Base-by-base conservation (phyloP, 169 alveolate genomes). In the Toxoplasma gondii region DNA sequence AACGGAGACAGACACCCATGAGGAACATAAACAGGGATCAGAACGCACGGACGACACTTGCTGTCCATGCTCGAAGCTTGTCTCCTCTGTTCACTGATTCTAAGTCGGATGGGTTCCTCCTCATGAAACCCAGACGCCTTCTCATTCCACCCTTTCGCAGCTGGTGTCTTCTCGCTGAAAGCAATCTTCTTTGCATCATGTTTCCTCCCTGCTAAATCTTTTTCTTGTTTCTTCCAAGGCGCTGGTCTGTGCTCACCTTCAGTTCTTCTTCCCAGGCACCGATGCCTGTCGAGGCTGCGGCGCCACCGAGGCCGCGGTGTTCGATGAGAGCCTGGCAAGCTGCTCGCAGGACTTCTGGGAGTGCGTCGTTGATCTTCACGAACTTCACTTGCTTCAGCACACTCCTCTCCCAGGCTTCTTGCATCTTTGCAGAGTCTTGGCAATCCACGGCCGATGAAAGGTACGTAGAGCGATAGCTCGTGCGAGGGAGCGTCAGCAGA, bases 191-290 rank as follows among this genome's bases (percentile, higher is more conserved):
- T n/a, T n/a, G n/a, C n/a, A 49, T 7, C 58, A 12, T 49, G 4
- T 49, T 49, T 49, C 12, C 58, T 4, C 58, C 58, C 12, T 49
- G 58, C 4, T 7, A 49, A 4, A 12, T 49, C 22, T 49, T 4
- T 49, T n/a, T n/a, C n/a, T n/a, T n/a, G n/a, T 4, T 49, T 4
- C 58, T 4, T 49, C 58, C 12, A 12, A 12, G 58, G 58, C 58
- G 12, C 58, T 49, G 4, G 4, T 4, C 58, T 49, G 22, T 49
- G 58, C 94, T 83, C 43, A 92, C 94, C 54, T 81, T 67, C 64
- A 92, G 38, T 54, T 92, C 94, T 44, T 92, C 94, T 43, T 81
- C 94, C 94, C 94, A 92, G 24, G 94, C 90, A n/a, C 90, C 90
- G 4, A 29, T 86, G 17, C 88, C 94, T 19, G 88, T 53, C 0